Conservation (phyloP, 345 rosid genomes). For the Aurinia saxatilis region DNA sequence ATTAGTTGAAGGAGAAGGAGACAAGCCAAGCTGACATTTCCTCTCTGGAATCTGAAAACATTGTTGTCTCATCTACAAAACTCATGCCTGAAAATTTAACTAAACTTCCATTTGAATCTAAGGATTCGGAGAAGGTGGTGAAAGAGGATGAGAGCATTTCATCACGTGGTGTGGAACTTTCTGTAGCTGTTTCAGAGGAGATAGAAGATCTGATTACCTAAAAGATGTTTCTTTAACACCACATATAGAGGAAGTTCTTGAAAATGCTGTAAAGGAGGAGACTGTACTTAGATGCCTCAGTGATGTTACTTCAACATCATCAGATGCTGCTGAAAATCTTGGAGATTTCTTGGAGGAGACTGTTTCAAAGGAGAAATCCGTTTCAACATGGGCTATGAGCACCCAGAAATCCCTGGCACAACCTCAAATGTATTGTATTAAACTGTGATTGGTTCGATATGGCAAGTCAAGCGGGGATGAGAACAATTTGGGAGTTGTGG, state of each 20-base stretch:
- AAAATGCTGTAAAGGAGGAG: neutral
- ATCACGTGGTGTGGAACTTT: too few relatives aligned
- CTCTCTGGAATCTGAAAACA: too few relatives aligned
- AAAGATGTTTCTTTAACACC: neutral
- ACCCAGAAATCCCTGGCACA: too few relatives aligned
- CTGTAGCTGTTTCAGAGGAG: neutral
- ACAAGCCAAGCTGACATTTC: slow-evolving; percentile 24
- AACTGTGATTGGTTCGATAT: too few relatives aligned
- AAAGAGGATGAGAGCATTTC: too few relatives aligned
- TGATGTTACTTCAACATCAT: slow-evolving; percentile 2
- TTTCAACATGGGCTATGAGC: too few relatives aligned
- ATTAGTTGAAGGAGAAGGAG: slow-evolving; percentile 24
- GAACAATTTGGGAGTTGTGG: too few relatives aligned
- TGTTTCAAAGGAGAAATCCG: neutral
- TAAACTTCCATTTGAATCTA: neutral
- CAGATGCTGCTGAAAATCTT: slow-evolving; percentile 12
- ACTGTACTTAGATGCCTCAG: neutral
- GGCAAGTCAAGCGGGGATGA: too few relatives aligned
- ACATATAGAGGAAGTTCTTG: neutral
- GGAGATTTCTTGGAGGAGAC: slow-evolving; percentile 10
- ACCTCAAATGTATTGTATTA: too few relatives aligned
- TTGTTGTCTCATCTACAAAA: slow-evolving; percentile 17
- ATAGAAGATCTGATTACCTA: neutral
- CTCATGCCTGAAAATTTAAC: slow-evolving; percentile 31
- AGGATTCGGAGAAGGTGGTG: neutral